phyloP scores from a whole-genome alignment of 2,329 filamentous ascomycete genomes.

The Dactylellina haptotyla region DNA sequence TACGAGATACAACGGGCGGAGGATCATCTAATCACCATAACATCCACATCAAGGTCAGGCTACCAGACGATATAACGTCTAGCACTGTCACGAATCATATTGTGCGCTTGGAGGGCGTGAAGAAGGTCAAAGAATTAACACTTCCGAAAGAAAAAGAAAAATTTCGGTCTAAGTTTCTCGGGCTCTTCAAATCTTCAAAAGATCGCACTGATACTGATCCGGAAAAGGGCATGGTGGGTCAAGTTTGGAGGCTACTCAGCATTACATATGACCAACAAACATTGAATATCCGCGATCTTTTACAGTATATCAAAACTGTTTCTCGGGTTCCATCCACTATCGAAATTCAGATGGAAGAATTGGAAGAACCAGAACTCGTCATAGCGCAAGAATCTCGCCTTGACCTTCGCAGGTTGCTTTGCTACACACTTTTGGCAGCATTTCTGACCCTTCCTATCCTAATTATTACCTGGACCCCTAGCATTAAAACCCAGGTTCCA shows the following conservation, averaged over 20 bases:
- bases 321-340: conserved; percentile 4
- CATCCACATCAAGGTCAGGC: conserved; percentile 8
- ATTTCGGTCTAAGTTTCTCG: background rate
- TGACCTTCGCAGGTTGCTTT: conserved; percentile 13
- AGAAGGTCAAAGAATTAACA: background rate
- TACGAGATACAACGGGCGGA: conserved; percentile 24
- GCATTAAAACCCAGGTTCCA: conserved; percentile 34
- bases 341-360: conserved; percentile 18
- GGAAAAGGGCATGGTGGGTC: conserved; percentile 22
- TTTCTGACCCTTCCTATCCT: conserved; percentile 72
- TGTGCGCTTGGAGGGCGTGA: conserved; percentile 31
- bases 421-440: conserved; percentile 66
- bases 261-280: conserved; percentile 36
- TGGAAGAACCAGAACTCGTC: conserved; percentile 19
- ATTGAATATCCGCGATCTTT: conserved; percentile 21
- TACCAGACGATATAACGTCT: conserved; percentile 6
- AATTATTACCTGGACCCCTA: conserved; percentile 72
- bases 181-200: background rate
- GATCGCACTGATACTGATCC: background rate
- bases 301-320: conserved; percentile 41
- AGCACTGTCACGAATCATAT: conserved; percentile 25
- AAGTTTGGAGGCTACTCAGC: conserved; percentile 14
- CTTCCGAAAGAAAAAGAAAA: background rate
- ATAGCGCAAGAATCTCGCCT: conserved; percentile 3
- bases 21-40: conserved; percentile 1